A percentile compares a stretch with the other conserved stretches of the same genome.
Conservation (phyloP, 192 early-diverging fungal genomes). For the Piromyces finnis region DNA sequence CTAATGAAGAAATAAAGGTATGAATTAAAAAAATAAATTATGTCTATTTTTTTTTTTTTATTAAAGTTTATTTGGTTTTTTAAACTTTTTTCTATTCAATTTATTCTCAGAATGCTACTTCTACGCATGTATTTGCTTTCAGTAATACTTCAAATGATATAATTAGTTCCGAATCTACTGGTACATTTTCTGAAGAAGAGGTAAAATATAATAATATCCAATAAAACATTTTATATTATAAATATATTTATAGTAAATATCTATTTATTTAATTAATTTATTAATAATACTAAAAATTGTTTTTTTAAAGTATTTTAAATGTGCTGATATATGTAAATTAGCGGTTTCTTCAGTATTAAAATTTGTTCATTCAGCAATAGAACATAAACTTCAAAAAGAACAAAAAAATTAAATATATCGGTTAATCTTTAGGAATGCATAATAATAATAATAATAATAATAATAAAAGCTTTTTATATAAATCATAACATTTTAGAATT, state of each 20-base stretch:
- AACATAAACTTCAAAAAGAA: background rate
- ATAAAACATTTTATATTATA: too few species aligned
- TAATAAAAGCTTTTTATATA: too few species aligned
- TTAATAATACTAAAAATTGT: too few species aligned
- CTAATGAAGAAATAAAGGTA: conserved; percentile 47
- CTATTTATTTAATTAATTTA: too few species aligned
- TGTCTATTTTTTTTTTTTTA: background rate
- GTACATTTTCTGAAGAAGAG: background rate
- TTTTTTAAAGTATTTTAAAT: background rate
- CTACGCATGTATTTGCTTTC: background rate
- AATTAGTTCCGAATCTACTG: background rate
- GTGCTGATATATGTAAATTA: background rate
- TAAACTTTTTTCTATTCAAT: too few species aligned
- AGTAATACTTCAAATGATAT: background rate
- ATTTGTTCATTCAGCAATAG: background rate
- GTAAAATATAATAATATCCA: too few species aligned
- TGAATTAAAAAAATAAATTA: too few species aligned
- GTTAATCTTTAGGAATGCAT: too few species aligned
- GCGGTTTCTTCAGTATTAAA: background rate
- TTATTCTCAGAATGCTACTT: background rate
- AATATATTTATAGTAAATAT: too few species aligned
- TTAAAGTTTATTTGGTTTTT: background rate
- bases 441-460: too few species aligned
- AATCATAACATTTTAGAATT: too few species aligned
- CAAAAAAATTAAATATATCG: background rate